phyloP scores from a whole-genome alignment of 148 eudicot species.

The Camellia sinensis region DNA sequence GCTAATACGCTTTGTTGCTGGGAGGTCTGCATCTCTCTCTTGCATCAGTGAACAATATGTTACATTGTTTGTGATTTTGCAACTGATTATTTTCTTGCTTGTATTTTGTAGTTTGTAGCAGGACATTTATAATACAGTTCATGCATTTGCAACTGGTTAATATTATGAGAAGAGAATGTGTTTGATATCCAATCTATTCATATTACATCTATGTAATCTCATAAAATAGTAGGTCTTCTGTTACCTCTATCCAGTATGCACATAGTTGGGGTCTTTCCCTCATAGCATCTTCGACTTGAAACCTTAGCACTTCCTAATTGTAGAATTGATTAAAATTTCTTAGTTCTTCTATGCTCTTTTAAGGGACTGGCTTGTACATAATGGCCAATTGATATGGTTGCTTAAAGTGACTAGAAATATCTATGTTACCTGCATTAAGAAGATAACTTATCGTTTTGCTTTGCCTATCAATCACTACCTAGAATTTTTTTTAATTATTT shows the following conservation, averaged over 20 bases:
- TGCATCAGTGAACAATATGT: neutral
- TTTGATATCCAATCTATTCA: neutral
- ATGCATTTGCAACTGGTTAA: neutral
- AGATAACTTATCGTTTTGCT: neutral
- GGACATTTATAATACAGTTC: neutral
- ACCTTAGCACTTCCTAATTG: neutral
- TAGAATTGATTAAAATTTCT: neutral
- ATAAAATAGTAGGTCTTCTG: neutral
- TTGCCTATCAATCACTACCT: neutral
- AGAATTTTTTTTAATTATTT: too few relatives aligned
- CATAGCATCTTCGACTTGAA: too few relatives aligned
- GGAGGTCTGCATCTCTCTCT: neutral
- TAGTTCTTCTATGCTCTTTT: neutral
- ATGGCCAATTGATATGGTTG: neutral
- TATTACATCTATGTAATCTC: neutral
- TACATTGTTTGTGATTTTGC: neutral
- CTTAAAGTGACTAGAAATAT: conserved; percentile 5
- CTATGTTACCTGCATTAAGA: neutral
- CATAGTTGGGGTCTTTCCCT: neutral
- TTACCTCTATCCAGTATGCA: neutral
- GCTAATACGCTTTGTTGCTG: neutral
- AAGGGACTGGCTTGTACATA: neutral
- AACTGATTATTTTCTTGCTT: neutral
- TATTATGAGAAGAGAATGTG: neutral
- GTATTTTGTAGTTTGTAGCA: neutral